A percentile compares a stretch with the other conserved stretches of the same genome.
phyloP scores from a whole-genome alignment of 2,329 filamentous ascomycete genomes.

The Acrocalymma vagum region DNA sequence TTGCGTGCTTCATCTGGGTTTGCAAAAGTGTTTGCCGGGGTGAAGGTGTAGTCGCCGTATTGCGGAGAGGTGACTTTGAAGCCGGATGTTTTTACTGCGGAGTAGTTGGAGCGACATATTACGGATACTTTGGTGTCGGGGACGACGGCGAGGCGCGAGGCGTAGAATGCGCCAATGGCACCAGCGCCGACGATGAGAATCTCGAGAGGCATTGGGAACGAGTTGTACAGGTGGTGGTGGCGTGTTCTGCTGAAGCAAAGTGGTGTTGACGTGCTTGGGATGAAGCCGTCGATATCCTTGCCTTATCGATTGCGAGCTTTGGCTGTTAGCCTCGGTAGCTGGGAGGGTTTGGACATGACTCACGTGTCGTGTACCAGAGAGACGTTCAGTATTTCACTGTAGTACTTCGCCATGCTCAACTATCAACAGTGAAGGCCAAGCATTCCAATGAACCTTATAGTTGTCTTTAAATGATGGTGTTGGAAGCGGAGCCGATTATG shows the following conservation, averaged over 20 bases:
- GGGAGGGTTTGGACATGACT: no score
- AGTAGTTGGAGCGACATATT: conserved; percentile 78
- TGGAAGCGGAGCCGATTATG: no score
- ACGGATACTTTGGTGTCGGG: conserved; percentile 69
- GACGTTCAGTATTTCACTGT: no score
- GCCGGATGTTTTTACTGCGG: conserved; percentile 66
- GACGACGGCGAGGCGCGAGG: conserved; percentile 70
- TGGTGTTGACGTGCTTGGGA: neutral
- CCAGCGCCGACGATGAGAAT: conserved; percentile 75
- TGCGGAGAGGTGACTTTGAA: conserved; percentile 71
- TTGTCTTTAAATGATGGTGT: no score
- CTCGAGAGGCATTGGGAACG: conserved; percentile 52
- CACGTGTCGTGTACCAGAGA: no score
- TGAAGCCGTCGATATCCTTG: conserved; percentile 7
- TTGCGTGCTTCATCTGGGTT: conserved; percentile 65
- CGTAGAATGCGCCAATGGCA: conserved; percentile 77
- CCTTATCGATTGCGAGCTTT: conserved; percentile 16
- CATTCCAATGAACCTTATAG: no score
- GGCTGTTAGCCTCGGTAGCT: conserved; percentile 22
- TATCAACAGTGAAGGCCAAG: no score
- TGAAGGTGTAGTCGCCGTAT: conserved; percentile 74
- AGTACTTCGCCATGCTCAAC: no score
- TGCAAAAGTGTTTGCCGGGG: conserved; percentile 68
- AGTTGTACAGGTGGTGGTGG: neutral
- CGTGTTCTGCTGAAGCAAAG: neutral